These are phyloP conservation scores for Cordyceps cicadae DNA, from an alignment of 2,329 filamentous ascomycete genomes.

Conservation along the genomic window DNA sequence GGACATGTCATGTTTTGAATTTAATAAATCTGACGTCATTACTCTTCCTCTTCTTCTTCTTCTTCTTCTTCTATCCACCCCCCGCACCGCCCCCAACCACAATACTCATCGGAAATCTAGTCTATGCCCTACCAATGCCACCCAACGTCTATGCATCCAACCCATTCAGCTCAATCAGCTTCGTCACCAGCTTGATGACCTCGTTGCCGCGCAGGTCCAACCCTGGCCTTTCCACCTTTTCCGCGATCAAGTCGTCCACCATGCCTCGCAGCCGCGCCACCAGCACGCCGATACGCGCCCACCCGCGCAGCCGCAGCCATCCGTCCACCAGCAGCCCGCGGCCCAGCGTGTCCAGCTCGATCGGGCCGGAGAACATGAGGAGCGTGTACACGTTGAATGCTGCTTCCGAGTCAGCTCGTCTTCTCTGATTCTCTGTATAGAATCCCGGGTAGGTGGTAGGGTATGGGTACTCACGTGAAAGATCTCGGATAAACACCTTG, in stretches of 20 bases:
- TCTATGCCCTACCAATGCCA: no score
- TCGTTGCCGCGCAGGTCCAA: conserved; percentile 50
- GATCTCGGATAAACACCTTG: conserved; percentile 84
- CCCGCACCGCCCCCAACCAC: no score
- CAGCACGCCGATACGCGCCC: conserved; percentile 89
- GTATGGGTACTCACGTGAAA: conserved; percentile 64
- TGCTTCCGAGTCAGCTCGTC: conserved; percentile 1
- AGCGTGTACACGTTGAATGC: conserved; percentile 85
- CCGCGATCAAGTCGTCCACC: conserved; percentile 75
- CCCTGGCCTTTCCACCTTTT: conserved; percentile 69
- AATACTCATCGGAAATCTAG: neutral
- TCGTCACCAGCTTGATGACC: conserved; percentile 69
- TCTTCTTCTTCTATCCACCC: neutral
- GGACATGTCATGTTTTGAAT: no score
- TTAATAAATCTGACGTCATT: no score
- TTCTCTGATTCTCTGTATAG: neutral
- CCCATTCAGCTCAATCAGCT: conserved; percentile 83
- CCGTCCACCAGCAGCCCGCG: conserved; percentile 84
- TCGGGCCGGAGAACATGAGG: conserved; percentile 77
- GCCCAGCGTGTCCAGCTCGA: conserved; percentile 79
- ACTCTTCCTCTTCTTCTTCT: neutral
- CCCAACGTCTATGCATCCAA: conserved; percentile 49
- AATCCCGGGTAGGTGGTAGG: no score
- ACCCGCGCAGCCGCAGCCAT: conserved; percentile 78
- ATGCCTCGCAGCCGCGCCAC: conserved; percentile 75